Evolutionary conservation across 1,139 yeast species (phyloP), one percentile per base, ranked within the genome.

Genomic region (Candida pseudocylindracea): DNA sequence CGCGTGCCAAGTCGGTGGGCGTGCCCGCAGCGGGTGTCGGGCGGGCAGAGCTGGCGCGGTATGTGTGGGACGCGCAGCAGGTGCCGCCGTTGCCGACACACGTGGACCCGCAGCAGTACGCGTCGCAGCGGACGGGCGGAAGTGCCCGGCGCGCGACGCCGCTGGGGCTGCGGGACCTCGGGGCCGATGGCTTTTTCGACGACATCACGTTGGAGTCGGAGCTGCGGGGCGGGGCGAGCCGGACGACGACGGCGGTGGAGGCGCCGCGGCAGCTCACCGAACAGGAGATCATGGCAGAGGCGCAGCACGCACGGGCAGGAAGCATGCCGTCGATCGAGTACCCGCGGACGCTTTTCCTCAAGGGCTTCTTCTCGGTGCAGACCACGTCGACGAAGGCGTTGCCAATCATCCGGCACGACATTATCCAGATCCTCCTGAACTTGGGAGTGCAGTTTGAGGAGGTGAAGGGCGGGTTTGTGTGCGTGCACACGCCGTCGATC

Each of bases 331-430:
- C 94, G 0, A 83, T 85, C 48, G 94, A 83, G 47, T 80, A 72
- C 46, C 93, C 94, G 39, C 78, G 78, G 53, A 85, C 93, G 2
- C 66, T 85, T 40, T 83, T 83, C 56, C 65, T 88, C 49, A 83
- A 85, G 50, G 96, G 96, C 1, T 83, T 88, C 46, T 88, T 88
- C 55, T 74, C 91, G 39, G 96, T 85, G 31, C 95, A 83, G 53
- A 79, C 94, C 1, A 88, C 98, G 0, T 81, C 95, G 2, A 80
- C 94, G 5, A 83, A 83, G 44, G 85, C 94, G 15, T 60, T 88
- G 36, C 88, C 92, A 8, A 80, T 79, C 38, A 85, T 88, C 36
- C 70, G 96, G 37, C 71, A 78, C 44, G 85, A 79, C 46, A 72
- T 88, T 32, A 78, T 88, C 27, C 67, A 72, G 27, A 91, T 79